Percentiles rank a stretch among this genome's conserved stretches.
phyloP scores from a whole-genome alignment of 768 basidiomycete species.

The Macrolepiota albuminosa region DNA sequence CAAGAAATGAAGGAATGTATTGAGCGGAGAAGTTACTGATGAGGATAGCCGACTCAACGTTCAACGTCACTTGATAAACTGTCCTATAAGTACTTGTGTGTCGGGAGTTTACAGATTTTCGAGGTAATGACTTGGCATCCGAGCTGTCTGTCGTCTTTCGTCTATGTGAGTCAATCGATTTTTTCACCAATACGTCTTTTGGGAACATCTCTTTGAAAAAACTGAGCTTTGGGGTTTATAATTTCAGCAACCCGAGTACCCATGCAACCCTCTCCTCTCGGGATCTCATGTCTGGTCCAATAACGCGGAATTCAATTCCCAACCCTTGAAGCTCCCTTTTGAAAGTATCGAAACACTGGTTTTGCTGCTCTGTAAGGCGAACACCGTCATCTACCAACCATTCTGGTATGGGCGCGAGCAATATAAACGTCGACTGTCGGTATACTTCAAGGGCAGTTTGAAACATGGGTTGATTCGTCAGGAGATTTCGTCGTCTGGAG shows the following conservation, averaged over 20 bases:
- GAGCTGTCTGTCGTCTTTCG: too few relatives aligned
- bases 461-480: conserved; percentile 36
- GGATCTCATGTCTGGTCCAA: conserved; percentile 40
- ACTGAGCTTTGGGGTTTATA: neutral
- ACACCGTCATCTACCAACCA: conserved; percentile 66
- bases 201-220: neutral
- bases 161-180: neutral
- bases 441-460: conserved; percentile 38
- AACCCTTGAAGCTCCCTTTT: conserved; percentile 34
- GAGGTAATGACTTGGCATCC: neutral
- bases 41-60: too few relatives aligned
- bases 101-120: neutral
- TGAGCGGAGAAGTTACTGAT: too few relatives aligned
- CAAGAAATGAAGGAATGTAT: too few relatives aligned
- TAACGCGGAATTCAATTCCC: conserved; percentile 37
- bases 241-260: conserved; percentile 14
- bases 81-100: too few relatives aligned
- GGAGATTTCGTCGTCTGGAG: conserved; percentile 23
- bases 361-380: conserved; percentile 47
- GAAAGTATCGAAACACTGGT: conserved; percentile 33
- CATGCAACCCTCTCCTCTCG: conserved; percentile 31
- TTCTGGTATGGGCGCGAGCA: conserved; percentile 50
- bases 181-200: neutral
- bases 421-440: conserved; percentile 42
- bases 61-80: neutral